Conservation (phyloP, 2,329 filamentous ascomycete genomes). For the Cytospora mali region DNA sequence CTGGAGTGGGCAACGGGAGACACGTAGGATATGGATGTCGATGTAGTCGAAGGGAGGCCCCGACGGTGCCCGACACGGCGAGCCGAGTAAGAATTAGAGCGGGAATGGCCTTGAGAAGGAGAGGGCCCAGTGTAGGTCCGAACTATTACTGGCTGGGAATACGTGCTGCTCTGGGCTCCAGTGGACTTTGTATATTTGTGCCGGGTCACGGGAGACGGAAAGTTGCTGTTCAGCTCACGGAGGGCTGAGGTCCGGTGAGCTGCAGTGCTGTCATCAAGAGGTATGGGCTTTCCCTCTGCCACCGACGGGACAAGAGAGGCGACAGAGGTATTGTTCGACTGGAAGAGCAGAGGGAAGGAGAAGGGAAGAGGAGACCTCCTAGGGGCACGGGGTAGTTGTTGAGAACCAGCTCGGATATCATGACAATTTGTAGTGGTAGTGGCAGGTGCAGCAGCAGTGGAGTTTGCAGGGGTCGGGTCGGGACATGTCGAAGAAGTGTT, state of each 20-base stretch:
- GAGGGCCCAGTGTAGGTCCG: conserved; percentile 61
- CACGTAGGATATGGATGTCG: conserved; percentile 33
- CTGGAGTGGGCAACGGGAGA: conserved; percentile 33
- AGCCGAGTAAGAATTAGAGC: conserved; percentile 31
- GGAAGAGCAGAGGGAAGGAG: conserved; percentile 52
- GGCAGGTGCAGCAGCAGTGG: conserved; percentile 32
- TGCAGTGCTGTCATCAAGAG: conserved; percentile 58
- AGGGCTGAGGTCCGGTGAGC: conserved; percentile 62
- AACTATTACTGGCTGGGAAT: conserved; percentile 67
- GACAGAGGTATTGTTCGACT: conserved; percentile 51
- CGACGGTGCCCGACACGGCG: conserved; percentile 38
- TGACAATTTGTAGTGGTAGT: conserved; percentile 29
- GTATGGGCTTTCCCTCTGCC: conserved; percentile 59
- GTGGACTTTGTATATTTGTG: conserved; percentile 60
- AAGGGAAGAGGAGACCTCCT: conserved; percentile 46
- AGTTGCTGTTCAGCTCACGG: conserved; percentile 61
- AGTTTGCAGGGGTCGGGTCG: conserved; percentile 27
- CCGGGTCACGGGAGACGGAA: conserved; percentile 49
- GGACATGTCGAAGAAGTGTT: conserved; percentile 17
- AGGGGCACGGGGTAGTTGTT: conserved; percentile 32
- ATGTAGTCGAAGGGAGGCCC: conserved; percentile 36
- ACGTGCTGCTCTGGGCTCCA: conserved; percentile 59
- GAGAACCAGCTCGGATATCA: conserved; percentile 28
- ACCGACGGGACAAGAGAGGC: conserved; percentile 57
- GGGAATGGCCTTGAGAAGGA: conserved; percentile 38